These are phyloP conservation scores for Globisporangium lucens DNA, from an alignment of 352 stramenopile genomes.

Conservation along the genomic window DNA sequence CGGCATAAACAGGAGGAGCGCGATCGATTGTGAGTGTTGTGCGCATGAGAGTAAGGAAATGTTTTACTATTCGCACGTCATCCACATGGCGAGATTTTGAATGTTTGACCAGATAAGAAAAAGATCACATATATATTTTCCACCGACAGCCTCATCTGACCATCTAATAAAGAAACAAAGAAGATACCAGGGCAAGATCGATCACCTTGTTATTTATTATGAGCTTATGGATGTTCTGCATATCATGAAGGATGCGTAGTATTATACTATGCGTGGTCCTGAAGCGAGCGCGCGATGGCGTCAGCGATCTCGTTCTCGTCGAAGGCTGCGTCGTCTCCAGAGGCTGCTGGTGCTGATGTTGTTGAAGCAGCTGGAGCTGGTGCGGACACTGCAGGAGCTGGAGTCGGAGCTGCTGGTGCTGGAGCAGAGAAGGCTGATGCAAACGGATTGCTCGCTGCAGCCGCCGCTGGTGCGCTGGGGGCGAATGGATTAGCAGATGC, in stretches of 20 bases:
- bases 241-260: neutral
- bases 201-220: neutral
- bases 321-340: slow-evolving; percentile 28
- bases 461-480: neutral
- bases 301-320: slow-evolving; percentile 80
- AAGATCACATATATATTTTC: neutral
- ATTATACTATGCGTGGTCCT: slow-evolving; percentile 43
- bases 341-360: slow-evolving; percentile 16
- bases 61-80: slow-evolving; percentile 15
- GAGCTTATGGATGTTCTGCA: neutral
- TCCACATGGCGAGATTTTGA: neutral
- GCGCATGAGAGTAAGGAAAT: neutral
- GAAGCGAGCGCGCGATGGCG: slow-evolving; percentile 72
- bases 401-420: slow-evolving; percentile 6
- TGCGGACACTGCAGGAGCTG: neutral
- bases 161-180: neutral
- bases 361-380: slow-evolving; percentile 3
- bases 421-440: slow-evolving; percentile 20
- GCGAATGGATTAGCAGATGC: slow-evolving; percentile 40
- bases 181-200: neutral
- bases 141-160: neutral
- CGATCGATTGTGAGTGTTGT: slow-evolving; percentile 2
- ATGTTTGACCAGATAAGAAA: neutral
- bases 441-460: slow-evolving; percentile 26
- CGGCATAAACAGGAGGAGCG: neutral